Evolutionary conservation across 306 rosid genomes (phyloP).

Genomic region (Spatholobus suberectus): DNA sequence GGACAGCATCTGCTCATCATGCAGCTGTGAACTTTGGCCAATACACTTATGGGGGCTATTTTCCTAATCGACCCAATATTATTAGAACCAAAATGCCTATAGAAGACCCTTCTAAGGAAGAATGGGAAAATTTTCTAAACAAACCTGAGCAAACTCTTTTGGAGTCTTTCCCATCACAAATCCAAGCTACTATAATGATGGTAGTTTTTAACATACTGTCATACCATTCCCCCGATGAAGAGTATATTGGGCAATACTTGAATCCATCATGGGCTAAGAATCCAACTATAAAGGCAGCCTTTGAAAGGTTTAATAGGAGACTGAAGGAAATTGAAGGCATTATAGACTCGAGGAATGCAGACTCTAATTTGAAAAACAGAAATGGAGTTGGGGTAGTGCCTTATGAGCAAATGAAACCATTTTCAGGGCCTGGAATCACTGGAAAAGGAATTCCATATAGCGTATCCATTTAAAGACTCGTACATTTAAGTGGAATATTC

Average conservation of each 20-base stretch:
- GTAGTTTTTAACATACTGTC: background rate
- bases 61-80: background rate
- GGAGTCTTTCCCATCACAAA: background rate
- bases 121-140: background rate
- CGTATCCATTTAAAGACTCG: background rate
- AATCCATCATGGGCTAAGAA: background rate
- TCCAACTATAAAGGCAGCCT: background rate
- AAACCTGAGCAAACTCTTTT: background rate
- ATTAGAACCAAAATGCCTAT: background rate
- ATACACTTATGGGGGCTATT: background rate
- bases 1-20: slow-evolving; percentile 46
- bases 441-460: slow-evolving; percentile 9
- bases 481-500: no score
- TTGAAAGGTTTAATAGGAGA: background rate
- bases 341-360: background rate
- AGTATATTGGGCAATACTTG: background rate
- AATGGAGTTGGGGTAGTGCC: background rate
- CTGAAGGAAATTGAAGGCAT: background rate
- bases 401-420: background rate
- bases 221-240: background rate
- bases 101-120: background rate
- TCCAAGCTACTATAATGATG: background rate
- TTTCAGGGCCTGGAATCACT: background rate
- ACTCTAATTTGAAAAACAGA: background rate
- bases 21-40: slow-evolving; percentile 41